A percentile compares a stretch with the other conserved stretches of the same genome.
Conservation (phyloP, 2,329 filamentous ascomycete genomes). For the Chalaropsis thielavioides region DNA sequence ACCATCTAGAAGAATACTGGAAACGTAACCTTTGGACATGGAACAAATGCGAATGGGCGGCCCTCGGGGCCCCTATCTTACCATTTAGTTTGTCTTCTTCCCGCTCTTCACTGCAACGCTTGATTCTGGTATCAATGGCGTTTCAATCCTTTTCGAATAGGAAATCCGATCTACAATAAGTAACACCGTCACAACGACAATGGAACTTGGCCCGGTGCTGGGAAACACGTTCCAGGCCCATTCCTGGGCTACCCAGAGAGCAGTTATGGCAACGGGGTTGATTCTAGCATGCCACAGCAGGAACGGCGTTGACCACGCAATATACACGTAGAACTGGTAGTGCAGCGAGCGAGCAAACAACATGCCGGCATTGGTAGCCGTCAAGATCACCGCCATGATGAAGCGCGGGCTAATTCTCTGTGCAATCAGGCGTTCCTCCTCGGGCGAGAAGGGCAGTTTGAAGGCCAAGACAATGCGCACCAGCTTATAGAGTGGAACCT, state of each 20-base stretch:
- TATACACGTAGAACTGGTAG: slow-evolving; percentile 90
- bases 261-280: slow-evolving; percentile 51
- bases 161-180: slow-evolving; percentile 36
- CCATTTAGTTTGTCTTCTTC: slow-evolving; percentile 24
- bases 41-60: neutral
- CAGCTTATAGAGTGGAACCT: slow-evolving; percentile 43
- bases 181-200: slow-evolving; percentile 54
- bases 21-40: neutral
- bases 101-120: slow-evolving; percentile 20
- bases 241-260: slow-evolving; percentile 65
- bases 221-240: slow-evolving; percentile 92
- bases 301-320: slow-evolving; percentile 79
- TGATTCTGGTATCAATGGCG: slow-evolving; percentile 17
- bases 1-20: neutral
- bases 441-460: slow-evolving; percentile 31
- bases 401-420: slow-evolving; percentile 53
- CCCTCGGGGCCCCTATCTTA: neutral
- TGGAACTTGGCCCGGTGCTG: slow-evolving; percentile 46
- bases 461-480: slow-evolving; percentile 30
- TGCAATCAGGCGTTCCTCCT: slow-evolving; percentile 43
- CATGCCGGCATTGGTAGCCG: slow-evolving; percentile 63
- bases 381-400: slow-evolving; percentile 61
- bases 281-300: slow-evolving; percentile 66
- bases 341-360: slow-evolving; percentile 79
- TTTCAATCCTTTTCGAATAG: slow-evolving; percentile 13